Base-by-base conservation (phyloP, 495 filamentous ascomycete species). In the Pseudevernia furfuracea region DNA sequence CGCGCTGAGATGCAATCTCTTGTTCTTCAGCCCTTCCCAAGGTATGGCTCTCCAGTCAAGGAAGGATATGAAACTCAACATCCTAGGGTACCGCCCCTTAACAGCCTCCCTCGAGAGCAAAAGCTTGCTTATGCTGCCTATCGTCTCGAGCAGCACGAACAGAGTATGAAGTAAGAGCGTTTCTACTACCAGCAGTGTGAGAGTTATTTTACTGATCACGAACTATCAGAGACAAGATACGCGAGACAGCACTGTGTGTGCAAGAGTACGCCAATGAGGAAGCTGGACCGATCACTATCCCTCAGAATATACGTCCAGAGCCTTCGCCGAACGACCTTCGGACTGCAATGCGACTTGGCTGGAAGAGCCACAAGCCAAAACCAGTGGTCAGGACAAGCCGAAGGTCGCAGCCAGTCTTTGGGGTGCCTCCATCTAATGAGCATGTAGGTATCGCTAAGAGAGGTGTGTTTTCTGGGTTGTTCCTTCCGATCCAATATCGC, bases 321-420 rank as follows among this genome's bases (percentile, higher is more conserved):
- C 53, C 61, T 63, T 25, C 28, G 14, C 30, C 53, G 28, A 11
- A 63, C 1, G 53, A 53, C 38, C 53, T 63, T 56, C 61, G 44
- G 7, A 32, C 38, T n/a, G 61, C 49, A 41, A 55, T 63, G 37
- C 61, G 53, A 19, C 19, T 32, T 32, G 38, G n/a, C 30, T 63
- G 61, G 61, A 63, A 63, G 56, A 53, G 61, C 34, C 61, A 63
- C 8, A 61, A 36, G 28, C 11, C 61, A 41, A 63, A 63, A 36
- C 61, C 61, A 43, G 53, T 58, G 61, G 61, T 63, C 28, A 63
- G 49, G 39, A 58, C 49, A 58, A 58, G 53, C 34, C 53, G 53
- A 34, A 41, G 61, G 49, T 58, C 53, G 21, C 61, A 55, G 39
- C 61, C 61, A 58, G 23, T 19, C 1, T 63, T 63, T 43, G 36